A percentile compares a stretch with the other conserved stretches of the same genome.
phyloP scores from a whole-genome alignment of 73 alveolate species.

The Paramecium sonneborni region DNA sequence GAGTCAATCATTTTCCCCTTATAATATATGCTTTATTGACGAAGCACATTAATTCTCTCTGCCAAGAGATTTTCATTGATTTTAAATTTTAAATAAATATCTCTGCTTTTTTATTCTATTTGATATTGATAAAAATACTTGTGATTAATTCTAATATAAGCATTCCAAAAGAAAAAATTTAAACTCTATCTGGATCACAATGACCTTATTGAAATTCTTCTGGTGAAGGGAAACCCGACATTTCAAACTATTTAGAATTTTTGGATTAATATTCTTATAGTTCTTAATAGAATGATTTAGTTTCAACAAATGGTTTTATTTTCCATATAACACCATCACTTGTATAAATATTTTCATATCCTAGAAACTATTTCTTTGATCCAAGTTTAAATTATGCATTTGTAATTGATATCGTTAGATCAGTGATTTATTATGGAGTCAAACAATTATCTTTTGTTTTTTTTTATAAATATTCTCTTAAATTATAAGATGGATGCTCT shows the following conservation, averaged over 20 bases:
- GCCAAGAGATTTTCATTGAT: not conserved
- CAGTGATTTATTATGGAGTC: not conserved
- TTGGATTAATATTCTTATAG: not conserved
- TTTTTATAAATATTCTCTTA: not conserved
- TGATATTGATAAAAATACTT: not conserved
- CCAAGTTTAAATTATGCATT: not conserved
- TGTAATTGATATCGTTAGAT: not conserved
- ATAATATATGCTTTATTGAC: not conserved
- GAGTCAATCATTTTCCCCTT: not conserved
- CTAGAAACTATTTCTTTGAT: not conserved
- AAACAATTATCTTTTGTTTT: not conserved
- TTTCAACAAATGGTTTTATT: not conserved
- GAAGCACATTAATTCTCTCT: not conserved
- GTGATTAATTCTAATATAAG: not conserved
- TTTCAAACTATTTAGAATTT: not conserved
- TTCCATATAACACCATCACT: not conserved
- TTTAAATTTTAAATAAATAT: not conserved
- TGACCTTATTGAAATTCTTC: not conserved
- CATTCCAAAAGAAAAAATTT: not conserved
- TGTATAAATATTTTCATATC: not conserved
- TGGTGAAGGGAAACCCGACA: conserved; percentile 17
- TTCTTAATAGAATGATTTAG: not conserved
- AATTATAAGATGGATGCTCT: not conserved
- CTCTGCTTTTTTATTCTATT: not conserved
- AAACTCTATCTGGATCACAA: not conserved